Conservation (phyloP, 2,329 filamentous ascomycete species). For the Venturia nashicola region DNA sequence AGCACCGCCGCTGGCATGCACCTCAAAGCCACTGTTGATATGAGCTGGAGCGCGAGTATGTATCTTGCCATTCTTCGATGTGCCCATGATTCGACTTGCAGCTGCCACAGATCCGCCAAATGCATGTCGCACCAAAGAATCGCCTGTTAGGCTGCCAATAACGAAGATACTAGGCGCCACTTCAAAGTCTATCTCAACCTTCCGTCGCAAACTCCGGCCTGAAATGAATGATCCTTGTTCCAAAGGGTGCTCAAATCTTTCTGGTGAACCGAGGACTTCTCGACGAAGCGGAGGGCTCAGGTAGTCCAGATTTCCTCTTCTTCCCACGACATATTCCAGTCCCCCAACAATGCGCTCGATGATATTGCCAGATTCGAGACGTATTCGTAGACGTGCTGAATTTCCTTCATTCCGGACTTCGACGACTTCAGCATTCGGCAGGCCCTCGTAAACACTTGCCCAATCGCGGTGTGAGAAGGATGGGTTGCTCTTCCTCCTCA, state of each 20-base stretch:
- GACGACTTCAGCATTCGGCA: slow-evolving; percentile 40
- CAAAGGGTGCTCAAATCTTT: neutral
- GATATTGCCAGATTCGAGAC: slow-evolving; percentile 28
- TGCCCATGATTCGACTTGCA: slow-evolving; percentile 37
- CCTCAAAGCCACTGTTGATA: neutral
- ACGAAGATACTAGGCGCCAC: slow-evolving; percentile 41
- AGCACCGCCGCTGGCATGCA: slow-evolving; percentile 3
- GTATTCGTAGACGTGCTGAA: slow-evolving; percentile 30
- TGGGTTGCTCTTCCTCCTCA: slow-evolving; percentile 27
- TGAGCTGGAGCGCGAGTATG: neutral
- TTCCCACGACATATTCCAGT: slow-evolving; percentile 43
- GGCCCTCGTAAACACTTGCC: slow-evolving; percentile 40
- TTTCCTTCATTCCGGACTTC: slow-evolving; percentile 20
- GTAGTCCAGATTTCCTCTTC: slow-evolving; percentile 42
- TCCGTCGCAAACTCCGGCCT: slow-evolving; percentile 39
- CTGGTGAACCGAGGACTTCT: slow-evolving; percentile 30
- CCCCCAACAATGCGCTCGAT: slow-evolving; percentile 35
- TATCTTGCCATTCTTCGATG: neutral
- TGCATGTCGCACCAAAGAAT: slow-evolving; percentile 47
- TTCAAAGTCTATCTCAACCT: slow-evolving; percentile 38
- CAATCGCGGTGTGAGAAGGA: slow-evolving; percentile 38
- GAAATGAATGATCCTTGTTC: slow-evolving; percentile 28
- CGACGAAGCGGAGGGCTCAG: slow-evolving; percentile 32
- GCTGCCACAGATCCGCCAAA: slow-evolving; percentile 46
- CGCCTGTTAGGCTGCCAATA: slow-evolving; percentile 47